phyloP scores from a whole-genome alignment of 257 asterid species.

The Verbascum thapsus region DNA sequence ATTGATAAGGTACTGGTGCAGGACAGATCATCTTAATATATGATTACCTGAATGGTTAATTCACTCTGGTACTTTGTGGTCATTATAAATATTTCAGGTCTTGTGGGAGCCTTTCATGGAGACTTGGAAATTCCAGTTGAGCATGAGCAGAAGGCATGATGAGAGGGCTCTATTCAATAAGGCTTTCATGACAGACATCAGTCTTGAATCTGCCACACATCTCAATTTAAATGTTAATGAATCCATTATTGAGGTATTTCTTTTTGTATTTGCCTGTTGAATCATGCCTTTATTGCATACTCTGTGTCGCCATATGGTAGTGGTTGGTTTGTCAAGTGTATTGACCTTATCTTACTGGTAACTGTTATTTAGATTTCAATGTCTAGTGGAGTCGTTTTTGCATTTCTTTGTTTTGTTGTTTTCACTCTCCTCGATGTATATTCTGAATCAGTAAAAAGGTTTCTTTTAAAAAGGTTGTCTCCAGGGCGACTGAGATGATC shows the following conservation, averaged over 20 bases:
- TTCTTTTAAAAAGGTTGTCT: constrained; percentile 56
- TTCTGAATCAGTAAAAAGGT: constrained; percentile 21
- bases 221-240: constrained; percentile 84
- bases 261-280: constrained; percentile 7
- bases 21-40: constrained; percentile 15
- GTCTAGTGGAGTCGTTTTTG: constrained; percentile 15
- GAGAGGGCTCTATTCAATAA: constrained; percentile 63
- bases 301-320: constrained; percentile 17
- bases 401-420: not conserved
- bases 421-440: constrained; percentile 3
- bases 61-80: constrained; percentile 24
- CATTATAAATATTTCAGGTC: constrained; percentile 50
- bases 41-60: constrained; percentile 24
- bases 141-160: constrained; percentile 58
- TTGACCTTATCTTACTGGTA: constrained; percentile 23
- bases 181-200: constrained; percentile 58
- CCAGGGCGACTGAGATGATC: constrained; percentile 67
- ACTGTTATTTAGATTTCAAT: constrained; percentile 10
- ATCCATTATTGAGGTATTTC: constrained; percentile 78
- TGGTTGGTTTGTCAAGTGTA: constrained; percentile 18
- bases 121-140: constrained; percentile 77
- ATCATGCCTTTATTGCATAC: constrained; percentile 8
- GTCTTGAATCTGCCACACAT: constrained; percentile 63
- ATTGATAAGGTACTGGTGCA: constrained; percentile 72
- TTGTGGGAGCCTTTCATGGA: constrained; percentile 95